Evolutionary conservation across 2,329 filamentous ascomycete genomes (phyloP).

Genomic region (Zymoseptoria crescenta): DNA sequence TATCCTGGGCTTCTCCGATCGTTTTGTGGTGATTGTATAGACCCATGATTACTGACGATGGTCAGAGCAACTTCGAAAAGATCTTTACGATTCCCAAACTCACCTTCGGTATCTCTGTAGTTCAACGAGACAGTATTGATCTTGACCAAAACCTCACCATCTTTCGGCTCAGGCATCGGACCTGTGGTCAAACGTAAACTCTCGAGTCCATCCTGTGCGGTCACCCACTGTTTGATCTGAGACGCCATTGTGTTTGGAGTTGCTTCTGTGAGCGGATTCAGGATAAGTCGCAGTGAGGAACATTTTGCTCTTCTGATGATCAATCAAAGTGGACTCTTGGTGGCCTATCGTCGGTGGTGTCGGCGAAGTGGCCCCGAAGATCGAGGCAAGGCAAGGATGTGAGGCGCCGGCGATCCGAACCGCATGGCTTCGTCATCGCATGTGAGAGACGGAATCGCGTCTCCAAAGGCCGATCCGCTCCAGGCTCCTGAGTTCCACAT

Average conservation of each 20-base stretch:
- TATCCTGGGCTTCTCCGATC: constrained; percentile 33
- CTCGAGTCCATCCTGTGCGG: constrained; percentile 37
- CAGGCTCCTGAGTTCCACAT: not conserved
- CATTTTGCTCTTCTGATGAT: not conserved
- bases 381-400: not conserved
- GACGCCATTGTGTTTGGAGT: not conserved
- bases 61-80: not conserved
- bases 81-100: not conserved
- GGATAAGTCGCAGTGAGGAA: not conserved
- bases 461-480: not conserved
- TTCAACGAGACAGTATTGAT: constrained; percentile 47
- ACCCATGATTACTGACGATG: constrained; percentile 51
- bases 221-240: constrained; percentile 30
- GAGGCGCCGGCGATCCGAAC: not conserved
- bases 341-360: constrained; percentile 3
- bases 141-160: constrained; percentile 44
- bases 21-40: constrained; percentile 59
- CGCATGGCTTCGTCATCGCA: not conserved
- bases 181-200: constrained; percentile 31
- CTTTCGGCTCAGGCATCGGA: constrained; percentile 29
- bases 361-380: not conserved
- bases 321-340: not conserved
- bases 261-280: not conserved
- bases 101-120: constrained; percentile 45
- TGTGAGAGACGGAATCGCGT: not conserved